Evolutionary conservation across 2,329 filamentous ascomycete genomes (phyloP).

Genomic region (Colletotrichum echinochloae): DNA sequence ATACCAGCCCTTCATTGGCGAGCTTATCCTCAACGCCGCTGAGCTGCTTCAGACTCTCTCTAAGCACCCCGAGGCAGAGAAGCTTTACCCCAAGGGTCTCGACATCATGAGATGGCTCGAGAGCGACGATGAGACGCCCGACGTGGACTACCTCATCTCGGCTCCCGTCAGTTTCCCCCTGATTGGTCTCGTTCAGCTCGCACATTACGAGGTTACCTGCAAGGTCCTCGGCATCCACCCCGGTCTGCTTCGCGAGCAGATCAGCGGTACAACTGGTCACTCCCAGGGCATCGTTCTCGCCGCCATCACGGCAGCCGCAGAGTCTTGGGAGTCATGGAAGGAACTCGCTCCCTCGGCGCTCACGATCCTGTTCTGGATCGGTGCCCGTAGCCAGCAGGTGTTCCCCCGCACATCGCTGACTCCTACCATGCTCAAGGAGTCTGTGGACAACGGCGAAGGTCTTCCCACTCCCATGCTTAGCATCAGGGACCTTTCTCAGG

Average conservation of each 20-base stretch:
- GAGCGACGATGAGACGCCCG: conserved; percentile 88
- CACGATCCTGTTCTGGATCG: conserved; percentile 98
- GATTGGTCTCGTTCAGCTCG: conserved; percentile 95
- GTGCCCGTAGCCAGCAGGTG: conserved; percentile 94
- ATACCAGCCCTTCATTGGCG: conserved; percentile 90
- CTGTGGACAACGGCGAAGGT: conserved; percentile 94
- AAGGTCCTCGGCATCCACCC: conserved; percentile 91
- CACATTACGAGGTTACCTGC: conserved; percentile 95
- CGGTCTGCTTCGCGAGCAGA: conserved; percentile 84
- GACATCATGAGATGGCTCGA: conserved; percentile 95
- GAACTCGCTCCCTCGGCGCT: conserved; percentile 83
- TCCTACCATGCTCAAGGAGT: conserved; percentile 91
- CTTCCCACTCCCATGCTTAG: conserved; percentile 97
- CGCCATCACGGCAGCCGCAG: conserved; percentile 88
- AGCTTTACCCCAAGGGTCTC: conserved; percentile 96
- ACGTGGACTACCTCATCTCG: conserved; percentile 93
- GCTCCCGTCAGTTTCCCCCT: conserved; percentile 95
- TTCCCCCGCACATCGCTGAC: conserved; percentile 96
- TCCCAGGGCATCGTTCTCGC: conserved; percentile 97
- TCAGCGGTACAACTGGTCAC: conserved; percentile 92
- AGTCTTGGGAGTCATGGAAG: conserved; percentile 93
- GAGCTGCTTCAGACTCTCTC: conserved; percentile 89
- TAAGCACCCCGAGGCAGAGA: conserved; percentile 86
- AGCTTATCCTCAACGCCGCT: conserved; percentile 83
- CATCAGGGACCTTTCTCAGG: conserved; percentile 89